Conservation (phyloP, 352 stramenopile species). For the Globisporangium echinulatum region DNA sequence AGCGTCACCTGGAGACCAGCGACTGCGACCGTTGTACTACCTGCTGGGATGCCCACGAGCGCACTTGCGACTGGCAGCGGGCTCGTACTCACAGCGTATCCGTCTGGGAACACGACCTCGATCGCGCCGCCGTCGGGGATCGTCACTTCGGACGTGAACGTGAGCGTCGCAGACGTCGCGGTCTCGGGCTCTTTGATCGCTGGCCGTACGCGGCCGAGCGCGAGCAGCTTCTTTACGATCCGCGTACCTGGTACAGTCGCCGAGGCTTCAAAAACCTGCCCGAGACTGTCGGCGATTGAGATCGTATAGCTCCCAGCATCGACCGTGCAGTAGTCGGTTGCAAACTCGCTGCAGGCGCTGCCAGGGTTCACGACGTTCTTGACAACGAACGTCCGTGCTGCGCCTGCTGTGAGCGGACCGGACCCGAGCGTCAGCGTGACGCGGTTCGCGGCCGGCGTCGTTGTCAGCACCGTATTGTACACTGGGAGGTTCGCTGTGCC, state of each 20-base stretch:
- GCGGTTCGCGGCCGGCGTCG: conserved; percentile 9
- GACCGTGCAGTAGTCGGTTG: conserved; percentile 42
- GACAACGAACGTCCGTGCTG: conserved; percentile 33
- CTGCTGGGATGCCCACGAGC: conserved; percentile 25
- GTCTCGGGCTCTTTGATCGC: conserved; percentile 27
- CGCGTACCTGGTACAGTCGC: conserved; percentile 36
- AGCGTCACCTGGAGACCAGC: conserved; percentile 24
- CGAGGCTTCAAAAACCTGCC: conserved; percentile 36
- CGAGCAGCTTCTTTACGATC: conserved; percentile 61
- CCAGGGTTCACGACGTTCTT: conserved; percentile 50
- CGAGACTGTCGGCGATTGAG: conserved; percentile 25
- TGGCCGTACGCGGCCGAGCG: conserved; percentile 42
- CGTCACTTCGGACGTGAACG: conserved; percentile 26
- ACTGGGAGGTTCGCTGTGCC: conserved; percentile 25
- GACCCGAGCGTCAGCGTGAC: conserved; percentile 26
- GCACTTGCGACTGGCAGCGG: conserved; percentile 18
- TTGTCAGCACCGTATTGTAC: conserved; percentile 20
- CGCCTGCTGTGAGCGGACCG: conserved; percentile 23
- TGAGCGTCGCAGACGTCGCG: conserved; percentile 31
- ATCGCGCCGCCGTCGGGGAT: conserved; percentile 44
- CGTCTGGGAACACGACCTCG: conserved; percentile 42
- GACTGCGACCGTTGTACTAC: conserved; percentile 26
- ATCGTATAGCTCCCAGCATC: conserved; percentile 40
- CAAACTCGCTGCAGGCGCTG: conserved; percentile 45
- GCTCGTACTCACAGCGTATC: conserved; percentile 22